These are phyloP conservation scores for Yamadazyma mexicana DNA, from an alignment of 1,139 yeast species.

Conservation along the genomic window DNA sequence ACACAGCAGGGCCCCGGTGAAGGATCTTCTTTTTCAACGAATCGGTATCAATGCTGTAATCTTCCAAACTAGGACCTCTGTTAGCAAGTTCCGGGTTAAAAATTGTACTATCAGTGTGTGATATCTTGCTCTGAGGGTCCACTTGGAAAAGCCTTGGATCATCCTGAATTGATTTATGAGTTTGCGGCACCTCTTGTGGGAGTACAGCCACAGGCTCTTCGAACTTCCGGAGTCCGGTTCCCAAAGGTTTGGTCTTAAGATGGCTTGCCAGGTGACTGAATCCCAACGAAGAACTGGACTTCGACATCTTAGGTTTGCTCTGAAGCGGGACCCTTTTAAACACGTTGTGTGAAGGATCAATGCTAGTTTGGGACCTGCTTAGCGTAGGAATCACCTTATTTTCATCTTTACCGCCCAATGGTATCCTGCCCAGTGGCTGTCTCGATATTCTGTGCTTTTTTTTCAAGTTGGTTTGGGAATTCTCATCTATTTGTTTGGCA, in stretches of 20 bases:
- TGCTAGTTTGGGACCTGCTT: conserved; percentile 34
- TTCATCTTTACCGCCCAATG: conserved; percentile 52
- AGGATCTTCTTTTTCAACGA: conserved; percentile 19
- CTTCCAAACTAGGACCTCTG: conserved; percentile 19
- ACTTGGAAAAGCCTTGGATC: conserved; percentile 4
- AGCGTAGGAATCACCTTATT: conserved; percentile 32
- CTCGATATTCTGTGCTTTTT: neutral
- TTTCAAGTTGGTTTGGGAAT: neutral
- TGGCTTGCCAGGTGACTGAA: conserved; percentile 21
- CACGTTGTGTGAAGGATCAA: conserved; percentile 12
- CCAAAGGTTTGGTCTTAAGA: neutral
- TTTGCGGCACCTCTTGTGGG: neutral
- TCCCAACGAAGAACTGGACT: conserved; percentile 44
- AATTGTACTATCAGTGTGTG: conserved; percentile 9
- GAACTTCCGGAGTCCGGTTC: neutral
- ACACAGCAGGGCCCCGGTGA: conserved; percentile 3
- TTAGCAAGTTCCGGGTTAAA: conserved; percentile 16
- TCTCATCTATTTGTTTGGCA: neutral
- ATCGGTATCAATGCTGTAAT: conserved; percentile 21
- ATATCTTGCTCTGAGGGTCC: conserved; percentile 6
- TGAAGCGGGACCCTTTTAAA: conserved; percentile 2
- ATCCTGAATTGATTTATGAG: neutral
- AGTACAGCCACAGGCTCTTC: neutral
- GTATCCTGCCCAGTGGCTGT: conserved; percentile 27
- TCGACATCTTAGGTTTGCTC: conserved; percentile 17